These are phyloP conservation scores for Nemania sp. DNA, from an alignment of 2,329 filamentous ascomycete genomes.

Conservation along the genomic window DNA sequence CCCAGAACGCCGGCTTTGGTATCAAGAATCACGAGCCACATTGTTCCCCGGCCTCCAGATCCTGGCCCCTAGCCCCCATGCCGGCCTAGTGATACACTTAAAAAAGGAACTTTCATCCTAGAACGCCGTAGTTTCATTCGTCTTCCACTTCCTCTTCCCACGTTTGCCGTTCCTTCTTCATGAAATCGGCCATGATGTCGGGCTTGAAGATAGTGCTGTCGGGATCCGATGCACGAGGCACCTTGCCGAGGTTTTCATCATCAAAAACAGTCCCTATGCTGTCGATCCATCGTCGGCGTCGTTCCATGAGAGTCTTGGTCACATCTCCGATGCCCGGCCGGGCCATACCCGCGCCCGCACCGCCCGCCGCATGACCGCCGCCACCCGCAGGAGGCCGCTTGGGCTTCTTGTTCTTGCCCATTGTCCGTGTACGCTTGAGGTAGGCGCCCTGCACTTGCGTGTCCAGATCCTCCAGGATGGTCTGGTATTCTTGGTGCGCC, in stretches of 20 bases:
- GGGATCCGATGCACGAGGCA: slow-evolving; percentile 69
- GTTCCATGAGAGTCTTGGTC: slow-evolving; percentile 90
- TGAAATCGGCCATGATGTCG: slow-evolving; percentile 70
- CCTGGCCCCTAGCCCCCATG: not conserved
- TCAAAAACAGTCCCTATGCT: slow-evolving; percentile 90
- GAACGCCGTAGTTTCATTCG: slow-evolving; percentile 42
- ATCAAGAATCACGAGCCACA: slow-evolving; percentile 22
- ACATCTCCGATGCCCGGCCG: slow-evolving; percentile 87
- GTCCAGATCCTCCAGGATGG: slow-evolving; percentile 95
- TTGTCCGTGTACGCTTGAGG: slow-evolving; percentile 89
- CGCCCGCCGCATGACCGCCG: slow-evolving; percentile 65
- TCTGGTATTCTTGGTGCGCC: slow-evolving; percentile 95
- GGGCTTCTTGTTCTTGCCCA: slow-evolving; percentile 92
- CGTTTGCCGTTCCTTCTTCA: slow-evolving; percentile 76
- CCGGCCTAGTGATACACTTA: not conserved
- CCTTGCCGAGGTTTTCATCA: slow-evolving; percentile 72
- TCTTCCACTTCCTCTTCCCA: slow-evolving; percentile 83
- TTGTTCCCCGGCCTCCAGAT: not conserved
- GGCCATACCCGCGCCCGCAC: slow-evolving; percentile 62
- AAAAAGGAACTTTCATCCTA: not conserved
- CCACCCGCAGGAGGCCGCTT: slow-evolving; percentile 76
- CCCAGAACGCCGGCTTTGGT: slow-evolving; percentile 20
- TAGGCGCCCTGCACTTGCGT: slow-evolving; percentile 93
- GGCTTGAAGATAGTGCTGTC: slow-evolving; percentile 73
- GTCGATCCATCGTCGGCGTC: slow-evolving; percentile 84